phyloP scores from a whole-genome alignment of 345 rosid genomes.

The Erodium maritimum region DNA sequence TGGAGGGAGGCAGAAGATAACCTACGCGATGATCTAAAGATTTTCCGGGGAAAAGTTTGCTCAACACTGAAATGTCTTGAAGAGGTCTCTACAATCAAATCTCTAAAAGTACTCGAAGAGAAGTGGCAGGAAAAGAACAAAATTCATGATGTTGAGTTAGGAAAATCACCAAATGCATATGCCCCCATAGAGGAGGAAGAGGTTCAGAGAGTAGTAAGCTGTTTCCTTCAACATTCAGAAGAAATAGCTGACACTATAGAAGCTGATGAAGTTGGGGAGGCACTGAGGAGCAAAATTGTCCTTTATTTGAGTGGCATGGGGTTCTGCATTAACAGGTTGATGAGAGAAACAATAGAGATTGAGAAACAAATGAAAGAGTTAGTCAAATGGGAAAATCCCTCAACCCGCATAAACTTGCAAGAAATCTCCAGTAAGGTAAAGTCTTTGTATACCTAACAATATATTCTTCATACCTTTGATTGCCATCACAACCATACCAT shows the following conservation, averaged over 20 bases:
- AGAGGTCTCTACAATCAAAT: slow-evolving; percentile 20
- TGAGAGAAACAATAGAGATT: slow-evolving; percentile 34
- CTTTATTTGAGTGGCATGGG: slow-evolving; percentile 33
- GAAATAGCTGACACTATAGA: slow-evolving; percentile 19
- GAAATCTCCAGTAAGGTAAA: slow-evolving; percentile 19
- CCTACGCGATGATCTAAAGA: slow-evolving; percentile 26
- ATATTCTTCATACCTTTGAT: neutral
- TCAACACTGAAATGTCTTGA: slow-evolving; percentile 31
- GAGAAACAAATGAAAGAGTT: slow-evolving; percentile 35
- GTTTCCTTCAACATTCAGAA: slow-evolving; percentile 27
- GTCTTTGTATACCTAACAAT: neutral
- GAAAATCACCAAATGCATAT: slow-evolving; percentile 22
- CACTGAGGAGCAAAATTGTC: slow-evolving; percentile 23
- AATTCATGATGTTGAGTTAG: slow-evolving; percentile 39
- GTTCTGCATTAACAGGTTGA: slow-evolving; percentile 44
- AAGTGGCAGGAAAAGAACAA: slow-evolving; percentile 25
- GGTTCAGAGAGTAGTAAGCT: slow-evolving; percentile 17
- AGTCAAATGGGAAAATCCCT: slow-evolving; percentile 35
- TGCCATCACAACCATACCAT: no score
- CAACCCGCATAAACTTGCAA: slow-evolving; percentile 11
- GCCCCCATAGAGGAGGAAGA: slow-evolving; percentile 21
- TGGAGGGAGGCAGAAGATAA: slow-evolving; percentile 25
- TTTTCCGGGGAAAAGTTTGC: slow-evolving; percentile 25
- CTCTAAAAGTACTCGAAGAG: slow-evolving; percentile 16
- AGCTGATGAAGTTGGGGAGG: slow-evolving; percentile 31